A percentile compares a stretch with the other conserved stretches of the same genome.
Conservation (phyloP, 2,329 filamentous ascomycete species). For the Aspergillus candidus region DNA sequence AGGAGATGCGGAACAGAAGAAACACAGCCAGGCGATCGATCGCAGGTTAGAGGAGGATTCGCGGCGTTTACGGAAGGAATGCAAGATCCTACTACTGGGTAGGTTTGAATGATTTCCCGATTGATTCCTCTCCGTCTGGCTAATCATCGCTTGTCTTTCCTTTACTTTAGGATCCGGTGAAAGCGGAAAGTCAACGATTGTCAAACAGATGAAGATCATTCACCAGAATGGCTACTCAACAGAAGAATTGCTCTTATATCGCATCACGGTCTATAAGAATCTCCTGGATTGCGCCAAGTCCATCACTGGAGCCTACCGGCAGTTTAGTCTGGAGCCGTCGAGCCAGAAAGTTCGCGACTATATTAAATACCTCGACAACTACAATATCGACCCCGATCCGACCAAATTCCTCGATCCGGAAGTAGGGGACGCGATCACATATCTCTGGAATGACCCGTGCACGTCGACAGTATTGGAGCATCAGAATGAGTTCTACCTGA, state of each 20-base stretch:
- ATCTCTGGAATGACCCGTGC: conserved; percentile 84
- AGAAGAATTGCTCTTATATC: conserved; percentile 89
- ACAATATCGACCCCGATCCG: conserved; percentile 84
- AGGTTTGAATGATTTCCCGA: conserved; percentile 5
- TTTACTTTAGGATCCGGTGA: conserved; percentile 74
- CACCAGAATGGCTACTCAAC: conserved; percentile 95
- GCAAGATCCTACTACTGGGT: conserved; percentile 97
- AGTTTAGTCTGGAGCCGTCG: conserved; percentile 78
- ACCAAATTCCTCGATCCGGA: conserved; percentile 74
- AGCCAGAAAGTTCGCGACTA: conserved; percentile 65
- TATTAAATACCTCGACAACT: conserved; percentile 75
- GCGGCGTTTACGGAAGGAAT: conserved; percentile 86
- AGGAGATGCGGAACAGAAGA: conserved; percentile 87
- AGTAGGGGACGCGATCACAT: conserved; percentile 75
- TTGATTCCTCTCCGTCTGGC: conserved; percentile 4
- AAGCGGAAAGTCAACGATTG: conserved; percentile 97
- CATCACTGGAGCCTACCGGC: conserved; percentile 82
- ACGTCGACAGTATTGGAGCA: conserved; percentile 81
- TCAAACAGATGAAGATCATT: conserved; percentile 99
- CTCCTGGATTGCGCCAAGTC: conserved; percentile 94
- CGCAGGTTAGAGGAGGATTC: conserved; percentile 91
- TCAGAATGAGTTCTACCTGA: conserved; percentile 96
- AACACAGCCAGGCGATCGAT: conserved; percentile 94
- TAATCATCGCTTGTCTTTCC: conserved; percentile 8
- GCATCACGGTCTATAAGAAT: conserved; percentile 97